These are phyloP conservation scores for Alternaria ventricosa DNA, from an alignment of 2,329 filamentous ascomycete genomes.

Conservation along the genomic window DNA sequence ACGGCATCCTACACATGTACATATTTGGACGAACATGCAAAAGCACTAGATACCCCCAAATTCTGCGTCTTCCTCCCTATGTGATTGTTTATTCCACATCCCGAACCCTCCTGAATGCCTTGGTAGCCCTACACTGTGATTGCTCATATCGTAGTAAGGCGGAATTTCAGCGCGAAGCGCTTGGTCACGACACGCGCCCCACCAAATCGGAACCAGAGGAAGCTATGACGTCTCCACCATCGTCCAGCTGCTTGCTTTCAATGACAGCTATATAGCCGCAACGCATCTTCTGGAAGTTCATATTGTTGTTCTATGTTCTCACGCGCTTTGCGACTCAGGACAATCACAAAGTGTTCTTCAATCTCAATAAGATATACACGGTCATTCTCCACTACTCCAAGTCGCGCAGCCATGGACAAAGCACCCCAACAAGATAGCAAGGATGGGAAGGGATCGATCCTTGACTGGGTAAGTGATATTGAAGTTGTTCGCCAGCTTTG, in stretches of 20 bases:
- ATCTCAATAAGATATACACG: conserved; percentile 10
- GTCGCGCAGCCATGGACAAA: conserved; percentile 23
- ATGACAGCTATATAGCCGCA: conserved; percentile 32
- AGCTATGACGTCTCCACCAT: conserved; percentile 28
- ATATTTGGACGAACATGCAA: background rate
- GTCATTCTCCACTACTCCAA: conserved; percentile 18
- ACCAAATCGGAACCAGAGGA: conserved; percentile 11
- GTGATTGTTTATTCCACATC: background rate
- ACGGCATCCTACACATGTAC: background rate
- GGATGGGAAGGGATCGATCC: conserved; percentile 3
- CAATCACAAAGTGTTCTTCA: conserved; percentile 19
- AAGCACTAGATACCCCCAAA: conserved; percentile 23
- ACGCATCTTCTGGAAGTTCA: background rate
- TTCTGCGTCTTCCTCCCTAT: background rate
- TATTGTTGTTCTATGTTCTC: conserved; percentile 21
- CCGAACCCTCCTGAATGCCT: background rate
- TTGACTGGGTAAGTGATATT: conserved; percentile 4
- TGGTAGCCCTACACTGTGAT: background rate
- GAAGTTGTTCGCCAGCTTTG: background rate
- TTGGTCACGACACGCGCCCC: conserved; percentile 11
- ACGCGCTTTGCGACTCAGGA: conserved; percentile 20
- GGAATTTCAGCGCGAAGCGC: conserved; percentile 2
- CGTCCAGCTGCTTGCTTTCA: conserved; percentile 17
- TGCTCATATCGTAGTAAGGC: background rate
- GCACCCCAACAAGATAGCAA: background rate